Evolutionary conservation across 2,329 filamentous ascomycete genomes (phyloP).

Genomic region (Penicillium sp.): DNA sequence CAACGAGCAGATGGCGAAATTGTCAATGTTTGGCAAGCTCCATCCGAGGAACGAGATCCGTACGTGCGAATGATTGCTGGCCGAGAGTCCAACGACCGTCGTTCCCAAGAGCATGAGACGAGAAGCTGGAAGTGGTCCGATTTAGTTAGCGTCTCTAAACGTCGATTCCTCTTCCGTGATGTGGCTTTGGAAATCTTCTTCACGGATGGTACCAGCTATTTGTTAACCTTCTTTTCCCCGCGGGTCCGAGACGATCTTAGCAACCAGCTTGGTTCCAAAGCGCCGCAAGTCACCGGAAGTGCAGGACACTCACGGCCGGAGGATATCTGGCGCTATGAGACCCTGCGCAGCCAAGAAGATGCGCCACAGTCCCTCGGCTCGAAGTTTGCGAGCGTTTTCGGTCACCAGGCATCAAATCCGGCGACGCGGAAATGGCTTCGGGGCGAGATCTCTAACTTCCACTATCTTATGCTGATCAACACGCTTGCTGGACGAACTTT

Average conservation of each 20-base stretch:
- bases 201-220: constrained; percentile 90
- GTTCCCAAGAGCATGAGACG: constrained; percentile 71
- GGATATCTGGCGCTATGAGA: constrained; percentile 88
- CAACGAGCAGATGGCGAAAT: constrained; percentile 94
- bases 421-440: constrained; percentile 86
- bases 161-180: constrained; percentile 90
- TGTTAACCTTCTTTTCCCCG: constrained; percentile 78
- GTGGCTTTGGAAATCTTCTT: constrained; percentile 98
- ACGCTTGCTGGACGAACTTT: constrained; percentile 96
- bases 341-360: constrained; percentile 67
- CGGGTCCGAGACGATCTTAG: constrained; percentile 76
- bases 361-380: constrained; percentile 70
- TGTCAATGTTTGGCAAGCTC: constrained; percentile 92
- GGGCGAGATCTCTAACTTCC: constrained; percentile 96
- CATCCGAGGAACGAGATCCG: constrained; percentile 85
- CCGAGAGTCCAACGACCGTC: constrained; percentile 61
- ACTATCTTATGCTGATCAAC: constrained; percentile 98
- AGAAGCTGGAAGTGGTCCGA: constrained; percentile 93
- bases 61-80: constrained; percentile 93
- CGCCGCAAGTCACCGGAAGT: constrained; percentile 72
- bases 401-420: constrained; percentile 74
- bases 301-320: constrained; percentile 73
- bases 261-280: constrained; percentile 70
- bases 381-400: constrained; percentile 90
- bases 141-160: constrained; percentile 91